Conservation (phyloP, 1,284 basidiomycete species). For the Moniliophthora roreri region DNA sequence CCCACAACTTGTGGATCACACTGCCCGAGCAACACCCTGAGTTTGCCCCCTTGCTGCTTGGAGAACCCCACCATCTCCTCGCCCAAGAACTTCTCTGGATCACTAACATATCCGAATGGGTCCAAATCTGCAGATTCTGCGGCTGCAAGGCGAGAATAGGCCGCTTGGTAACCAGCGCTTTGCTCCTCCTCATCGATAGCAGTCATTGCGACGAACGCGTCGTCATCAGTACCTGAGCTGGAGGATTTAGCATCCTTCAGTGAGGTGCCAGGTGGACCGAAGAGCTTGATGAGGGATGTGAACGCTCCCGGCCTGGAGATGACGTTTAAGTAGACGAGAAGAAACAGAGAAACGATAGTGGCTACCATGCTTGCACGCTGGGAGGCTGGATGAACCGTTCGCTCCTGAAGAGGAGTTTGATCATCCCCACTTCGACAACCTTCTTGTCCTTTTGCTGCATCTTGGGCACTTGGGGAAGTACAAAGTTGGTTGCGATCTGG, state of each 20-base stretch:
- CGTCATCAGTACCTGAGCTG: constrained; percentile 41
- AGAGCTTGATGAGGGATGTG: constrained; percentile 75
- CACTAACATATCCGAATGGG: constrained; percentile 58
- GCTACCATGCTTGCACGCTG: constrained; percentile 70
- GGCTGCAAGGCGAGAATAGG: constrained; percentile 89
- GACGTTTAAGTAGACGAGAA: constrained; percentile 7
- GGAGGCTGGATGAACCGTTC: constrained; percentile 66
- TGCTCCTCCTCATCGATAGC: constrained; percentile 90
- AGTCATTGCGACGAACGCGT: constrained; percentile 66
- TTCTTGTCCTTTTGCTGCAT: constrained; percentile 83
- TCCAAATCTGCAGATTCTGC: constrained; percentile 59
- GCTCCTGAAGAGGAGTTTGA: constrained; percentile 77
- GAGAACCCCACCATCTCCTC: constrained; percentile 38
- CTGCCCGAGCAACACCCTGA: constrained; percentile 36
- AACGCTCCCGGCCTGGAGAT: constrained; percentile 65
- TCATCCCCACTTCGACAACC: constrained; percentile 82
- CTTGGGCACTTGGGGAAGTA: constrained; percentile 82
- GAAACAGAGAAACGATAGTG: constrained; percentile 4
- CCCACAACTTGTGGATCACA: constrained; percentile 34
- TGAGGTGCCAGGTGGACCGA: constrained; percentile 66
- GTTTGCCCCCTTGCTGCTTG: constrained; percentile 26
- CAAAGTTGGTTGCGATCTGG: constrained; percentile 78
- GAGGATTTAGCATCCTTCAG: constrained; percentile 33
- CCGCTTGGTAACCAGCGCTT: constrained; percentile 88
- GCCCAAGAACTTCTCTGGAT: constrained; percentile 54